These are phyloP conservation scores for Alternaria gaisen DNA, from an alignment of 2,329 filamentous ascomycete genomes.

Conservation along the genomic window DNA sequence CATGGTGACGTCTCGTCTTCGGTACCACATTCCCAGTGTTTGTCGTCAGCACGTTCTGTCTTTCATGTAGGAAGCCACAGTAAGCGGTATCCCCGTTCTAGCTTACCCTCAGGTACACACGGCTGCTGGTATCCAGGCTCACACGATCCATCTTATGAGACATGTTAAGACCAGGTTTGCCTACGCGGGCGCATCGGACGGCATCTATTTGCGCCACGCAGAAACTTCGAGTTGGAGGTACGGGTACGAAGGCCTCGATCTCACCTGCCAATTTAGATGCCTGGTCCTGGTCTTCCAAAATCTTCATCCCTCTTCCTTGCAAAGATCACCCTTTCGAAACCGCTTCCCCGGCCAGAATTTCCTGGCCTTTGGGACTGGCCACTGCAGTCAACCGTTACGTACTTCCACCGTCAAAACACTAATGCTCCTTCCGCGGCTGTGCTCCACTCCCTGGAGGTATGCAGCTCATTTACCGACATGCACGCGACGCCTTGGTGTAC, in stretches of 20 bases:
- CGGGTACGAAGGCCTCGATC: conserved; percentile 7
- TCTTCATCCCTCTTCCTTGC: conserved; percentile 10
- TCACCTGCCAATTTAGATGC: conserved; percentile 1
- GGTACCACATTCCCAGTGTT: conserved; percentile 20
- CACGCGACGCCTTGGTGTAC: conserved; percentile 17
- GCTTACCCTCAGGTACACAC: conserved; percentile 9
- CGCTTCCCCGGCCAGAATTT: conserved; percentile 12
- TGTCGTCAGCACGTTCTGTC: conserved; percentile 22
- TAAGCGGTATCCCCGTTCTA: conserved; percentile 15
- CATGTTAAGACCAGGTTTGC: conserved; percentile 22
- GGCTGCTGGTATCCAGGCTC: conserved; percentile 8
- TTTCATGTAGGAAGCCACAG: conserved; percentile 18
- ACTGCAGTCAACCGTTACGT: conserved; percentile 15
- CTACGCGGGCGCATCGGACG: conserved; percentile 20
- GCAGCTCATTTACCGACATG: conserved; percentile 13
- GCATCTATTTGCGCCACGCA: conserved; percentile 16
- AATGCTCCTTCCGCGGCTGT: conserved; percentile 23
- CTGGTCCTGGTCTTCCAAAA: conserved; percentile 7
- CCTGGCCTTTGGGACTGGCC: conserved; percentile 14
- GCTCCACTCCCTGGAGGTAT: conserved; percentile 10
- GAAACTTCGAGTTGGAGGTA: conserved; percentile 21
- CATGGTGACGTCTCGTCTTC: conserved; percentile 25
- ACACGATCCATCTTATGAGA: conserved; percentile 10
- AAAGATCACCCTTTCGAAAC: conserved; percentile 12
- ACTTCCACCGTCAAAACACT: conserved; percentile 16